Conservation (phyloP, 345 rosid genomes). For the Syzygium grande region DNA sequence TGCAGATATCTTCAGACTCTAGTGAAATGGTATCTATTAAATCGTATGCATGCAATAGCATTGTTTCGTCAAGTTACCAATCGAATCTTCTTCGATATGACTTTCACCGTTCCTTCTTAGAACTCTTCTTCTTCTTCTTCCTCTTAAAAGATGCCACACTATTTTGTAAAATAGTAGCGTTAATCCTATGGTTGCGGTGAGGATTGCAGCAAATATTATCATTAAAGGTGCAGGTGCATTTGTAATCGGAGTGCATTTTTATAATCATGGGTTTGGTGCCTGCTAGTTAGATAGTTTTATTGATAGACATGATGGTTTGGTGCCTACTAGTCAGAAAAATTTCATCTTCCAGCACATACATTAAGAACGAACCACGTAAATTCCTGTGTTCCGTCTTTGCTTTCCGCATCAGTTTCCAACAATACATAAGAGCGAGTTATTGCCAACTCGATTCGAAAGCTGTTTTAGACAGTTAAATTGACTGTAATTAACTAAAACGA, state of each 20-base stretch:
- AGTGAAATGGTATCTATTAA: not conserved
- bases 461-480: too few species aligned
- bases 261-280: too few species aligned
- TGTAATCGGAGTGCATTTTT: too few species aligned
- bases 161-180: not conserved
- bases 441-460: not conserved
- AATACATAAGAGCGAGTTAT: not conserved
- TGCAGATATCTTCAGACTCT: not conserved
- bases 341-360: not conserved
- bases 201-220: too few species aligned
- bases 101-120: too few species aligned
- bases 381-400: too few species aligned
- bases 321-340: not conserved
- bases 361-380: too few species aligned
- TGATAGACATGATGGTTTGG: too few species aligned
- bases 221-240: too few species aligned
- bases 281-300: too few species aligned
- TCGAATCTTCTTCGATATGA: not conserved
- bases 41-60: not conserved
- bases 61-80: not conserved
- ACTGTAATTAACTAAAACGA: not conserved
- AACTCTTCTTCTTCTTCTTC: not conserved
- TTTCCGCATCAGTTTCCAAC: too few species aligned
- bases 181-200: too few species aligned
- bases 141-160: not conserved